These are phyloP conservation scores for Spizellomyces punctatus DNA, from an alignment of 192 early-diverging fungal species.

Conservation along the genomic window DNA sequence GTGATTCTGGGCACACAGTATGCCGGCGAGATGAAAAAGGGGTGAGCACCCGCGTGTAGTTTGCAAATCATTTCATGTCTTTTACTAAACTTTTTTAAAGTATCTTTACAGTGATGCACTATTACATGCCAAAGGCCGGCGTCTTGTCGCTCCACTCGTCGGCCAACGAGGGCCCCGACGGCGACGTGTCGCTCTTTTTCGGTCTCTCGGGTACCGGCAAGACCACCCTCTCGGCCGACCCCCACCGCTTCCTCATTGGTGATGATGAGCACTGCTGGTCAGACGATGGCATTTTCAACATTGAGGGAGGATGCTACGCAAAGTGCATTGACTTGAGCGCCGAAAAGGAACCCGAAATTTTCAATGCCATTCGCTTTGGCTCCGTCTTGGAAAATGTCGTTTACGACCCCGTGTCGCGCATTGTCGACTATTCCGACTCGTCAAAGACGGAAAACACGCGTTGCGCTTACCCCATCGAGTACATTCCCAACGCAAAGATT, in stretches of 20 bases:
- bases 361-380: slow-evolving; percentile 91
- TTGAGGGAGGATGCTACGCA: slow-evolving; percentile 99
- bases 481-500: slow-evolving; percentile 84
- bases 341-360: slow-evolving; percentile 99
- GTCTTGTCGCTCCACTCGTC: slow-evolving; percentile 91
- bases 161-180: slow-evolving; percentile 87
- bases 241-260: slow-evolving; percentile 89
- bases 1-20: slow-evolving; percentile 98
- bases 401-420: slow-evolving; percentile 69
- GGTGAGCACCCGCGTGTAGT: slow-evolving; percentile 53
- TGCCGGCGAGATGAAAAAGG: slow-evolving; percentile 99
- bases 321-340: slow-evolving; percentile 94
- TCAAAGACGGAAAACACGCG: slow-evolving; percentile 94
- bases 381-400: slow-evolving; percentile 94
- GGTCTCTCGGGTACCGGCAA: slow-evolving; percentile 98
- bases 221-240: slow-evolving; percentile 96
- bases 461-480: slow-evolving; percentile 94
- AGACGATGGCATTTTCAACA: slow-evolving; percentile 97
- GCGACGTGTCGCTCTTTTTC: slow-evolving; percentile 97
- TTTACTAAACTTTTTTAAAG: not conserved
- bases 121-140: slow-evolving; percentile 94
- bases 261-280: slow-evolving; percentile 99
- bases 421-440: slow-evolving; percentile 82
- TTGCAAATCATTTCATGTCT: not conserved
- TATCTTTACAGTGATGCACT: slow-evolving; percentile 98